Base-by-base conservation (phyloP, 75 land plant species). In the Chamaecyparis obtusa region DNA sequence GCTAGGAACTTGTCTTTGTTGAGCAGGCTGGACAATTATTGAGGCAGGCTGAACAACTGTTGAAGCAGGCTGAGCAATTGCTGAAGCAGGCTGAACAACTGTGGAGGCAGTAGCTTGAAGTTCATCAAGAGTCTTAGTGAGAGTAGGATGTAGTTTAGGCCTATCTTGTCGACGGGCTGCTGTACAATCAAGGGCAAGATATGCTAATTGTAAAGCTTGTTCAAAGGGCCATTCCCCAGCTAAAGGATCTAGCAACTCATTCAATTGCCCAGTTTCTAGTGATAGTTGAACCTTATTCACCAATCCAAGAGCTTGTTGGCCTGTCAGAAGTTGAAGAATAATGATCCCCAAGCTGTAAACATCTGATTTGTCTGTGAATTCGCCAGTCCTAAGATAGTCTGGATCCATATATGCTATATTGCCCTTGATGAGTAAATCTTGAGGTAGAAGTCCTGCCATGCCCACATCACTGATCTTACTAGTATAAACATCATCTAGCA, bases 191-290 rank as follows among this genome's bases (percentile, higher is more conserved):
- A 94, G 86, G 41, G 88, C 94, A 27, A 95, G 60, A n/a, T 5
- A 0, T 17, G 93, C 93, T 75, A 94, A 39, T 72, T 94, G 93
- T 35, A 85, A 83, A 33, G 95, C 90, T 81, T 92, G 92, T 35
- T 86, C 85, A 55, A 85, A 2, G 7, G 96, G 96, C 96, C 96
- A 95, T 44, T 89, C 39, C 10, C 96, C 95, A 84, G 95, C 96
- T 15, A 75, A 83, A 39, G 83, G 1, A 74, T 91, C 94, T 85
- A 94, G 71, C 36, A 95, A 88, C 13, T 86, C 1, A 1, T 35
- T 0, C 13, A 76, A 76, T 0, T 33, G 19, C 15, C 3, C 37
- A 35, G 1, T 3, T 5, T 35, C 15, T 9, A 76, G 15, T 14
- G 79, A 14, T 1, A 36, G 3, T 76, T 5, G 3, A 33, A 76